These are phyloP conservation scores for Solanum habrochaites DNA, from an alignment of 257 asterid genomes.

Conservation along the genomic window DNA sequence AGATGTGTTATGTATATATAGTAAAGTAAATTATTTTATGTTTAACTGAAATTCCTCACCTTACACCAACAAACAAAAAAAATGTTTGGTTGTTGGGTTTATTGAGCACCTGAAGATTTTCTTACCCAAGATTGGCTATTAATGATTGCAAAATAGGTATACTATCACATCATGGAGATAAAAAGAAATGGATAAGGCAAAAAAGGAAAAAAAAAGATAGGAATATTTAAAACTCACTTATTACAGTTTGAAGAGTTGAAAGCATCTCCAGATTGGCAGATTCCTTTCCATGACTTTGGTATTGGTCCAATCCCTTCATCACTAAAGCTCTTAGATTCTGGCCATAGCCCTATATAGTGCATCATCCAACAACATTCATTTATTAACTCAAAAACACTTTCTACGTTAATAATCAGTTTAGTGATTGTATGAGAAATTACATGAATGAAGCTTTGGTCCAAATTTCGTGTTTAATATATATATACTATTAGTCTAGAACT, in stretches of 20 bases:
- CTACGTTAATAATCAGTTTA: not conserved
- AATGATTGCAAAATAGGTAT: not conserved
- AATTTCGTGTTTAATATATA: not conserved
- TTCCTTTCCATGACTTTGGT: constrained; percentile 77
- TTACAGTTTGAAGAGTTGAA: constrained; percentile 72
- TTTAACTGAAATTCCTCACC: not conserved
- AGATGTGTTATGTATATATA: not conserved
- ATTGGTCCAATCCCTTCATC: constrained; percentile 59
- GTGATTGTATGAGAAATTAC: not conserved
- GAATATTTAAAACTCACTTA: constrained; percentile 29
- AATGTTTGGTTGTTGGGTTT: not conserved
- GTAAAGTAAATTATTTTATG: not conserved
- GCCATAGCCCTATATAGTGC: constrained; percentile 63
- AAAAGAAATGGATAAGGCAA: not conserved
- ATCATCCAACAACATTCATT: not conserved
- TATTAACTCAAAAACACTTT: not conserved
- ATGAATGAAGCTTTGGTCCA: not conserved
- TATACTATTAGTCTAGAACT: not conserved
- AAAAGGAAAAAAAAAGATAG: not conserved
- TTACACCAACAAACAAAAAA: not conserved
- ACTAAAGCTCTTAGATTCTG: constrained; percentile 68
- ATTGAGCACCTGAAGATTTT: not conserved
- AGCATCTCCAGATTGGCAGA: constrained; percentile 61
- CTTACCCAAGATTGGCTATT: not conserved
- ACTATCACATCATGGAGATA: not conserved